These are phyloP conservation scores for Chaetomium sp. DNA, from an alignment of 2,329 filamentous ascomycete genomes.

Conservation along the genomic window DNA sequence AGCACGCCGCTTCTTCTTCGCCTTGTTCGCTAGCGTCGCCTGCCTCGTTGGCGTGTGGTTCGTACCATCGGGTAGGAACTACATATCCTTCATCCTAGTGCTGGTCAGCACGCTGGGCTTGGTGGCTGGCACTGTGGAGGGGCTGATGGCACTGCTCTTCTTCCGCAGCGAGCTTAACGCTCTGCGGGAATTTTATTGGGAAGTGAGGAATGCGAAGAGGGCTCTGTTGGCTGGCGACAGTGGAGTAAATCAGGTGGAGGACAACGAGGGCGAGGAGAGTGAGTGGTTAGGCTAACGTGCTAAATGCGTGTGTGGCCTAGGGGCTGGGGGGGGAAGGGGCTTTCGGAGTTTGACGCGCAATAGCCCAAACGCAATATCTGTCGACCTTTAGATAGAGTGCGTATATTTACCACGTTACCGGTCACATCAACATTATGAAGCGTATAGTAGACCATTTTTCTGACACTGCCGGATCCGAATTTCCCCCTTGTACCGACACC, in stretches of 20 bases:
- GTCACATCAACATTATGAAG: no score
- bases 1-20: conserved; percentile 63
- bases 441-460: no score
- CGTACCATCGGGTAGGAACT: conserved; percentile 56
- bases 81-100: conserved; percentile 72
- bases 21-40: conserved; percentile 60
- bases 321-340: no score
- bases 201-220: conserved; percentile 64
- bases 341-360: no score
- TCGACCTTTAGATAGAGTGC: no score
- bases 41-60: conserved; percentile 85
- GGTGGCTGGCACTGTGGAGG: conserved; percentile 70
- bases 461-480: no score
- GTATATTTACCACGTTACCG: no score
- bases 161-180: conserved; percentile 76
- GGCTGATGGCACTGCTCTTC: conserved; percentile 80
- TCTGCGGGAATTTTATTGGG: conserved; percentile 89
- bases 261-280: background rate
- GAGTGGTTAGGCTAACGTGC: background rate
- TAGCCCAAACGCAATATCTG: no score
- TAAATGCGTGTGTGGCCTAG: no score
- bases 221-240: conserved; percentile 8
- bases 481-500: no score
- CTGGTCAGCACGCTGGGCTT: conserved; percentile 73
- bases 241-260: background rate